Evolutionary conservation across 2,329 filamentous ascomycete species (phyloP), one percentile per base, ranked within the genome.

Genomic region (Trichophyton schoenleinii): DNA sequence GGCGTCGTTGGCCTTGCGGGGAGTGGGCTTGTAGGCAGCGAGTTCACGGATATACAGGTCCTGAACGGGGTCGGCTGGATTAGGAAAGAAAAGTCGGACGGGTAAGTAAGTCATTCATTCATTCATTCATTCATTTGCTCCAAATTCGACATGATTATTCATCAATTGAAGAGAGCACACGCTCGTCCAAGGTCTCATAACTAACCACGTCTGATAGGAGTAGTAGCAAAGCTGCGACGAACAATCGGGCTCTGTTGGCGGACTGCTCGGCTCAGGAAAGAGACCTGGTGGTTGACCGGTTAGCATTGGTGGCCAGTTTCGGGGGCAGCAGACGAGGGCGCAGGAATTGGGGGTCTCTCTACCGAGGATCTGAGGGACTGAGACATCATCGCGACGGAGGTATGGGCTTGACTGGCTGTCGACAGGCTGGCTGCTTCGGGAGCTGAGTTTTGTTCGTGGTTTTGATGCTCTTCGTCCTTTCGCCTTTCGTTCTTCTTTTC

Each of bases 41-140:
- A 99, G 86, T 79, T 97, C 91, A 77, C 87, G 88, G 70, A 99
- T 86, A 83, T 99, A 99, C 73, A 99, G 84, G 75, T 97, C 92
- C 80, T 97, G 94, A 70, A 99, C 89, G 72, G 96, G 85, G 78
- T 99, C 94, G 85, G 89, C 94, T 97, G 66, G 20, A 48, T 20
- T 13, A 9, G 60, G n/a, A 62, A 55, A 57, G 58, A 46, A 61
- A 59, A 25, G 61, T 4, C 13, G 34, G 34, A 38, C 25, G 25
- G 28, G 52, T 55, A 55, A 55, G 52, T 20, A 38, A 20, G 36
- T 41, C 22, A 11, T 38, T 13, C 34, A 38, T 38, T 38, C 34
- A 38, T 36, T 36, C 22, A 22, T 22, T 41, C 22, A 11, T 38
- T 13, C 34, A 38, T 38, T 38, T 13, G 34, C 34, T 13, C 34